Evolutionary conservation across 1,139 yeast genomes (phyloP).

Genomic region (Blastobotrys persicus): DNA sequence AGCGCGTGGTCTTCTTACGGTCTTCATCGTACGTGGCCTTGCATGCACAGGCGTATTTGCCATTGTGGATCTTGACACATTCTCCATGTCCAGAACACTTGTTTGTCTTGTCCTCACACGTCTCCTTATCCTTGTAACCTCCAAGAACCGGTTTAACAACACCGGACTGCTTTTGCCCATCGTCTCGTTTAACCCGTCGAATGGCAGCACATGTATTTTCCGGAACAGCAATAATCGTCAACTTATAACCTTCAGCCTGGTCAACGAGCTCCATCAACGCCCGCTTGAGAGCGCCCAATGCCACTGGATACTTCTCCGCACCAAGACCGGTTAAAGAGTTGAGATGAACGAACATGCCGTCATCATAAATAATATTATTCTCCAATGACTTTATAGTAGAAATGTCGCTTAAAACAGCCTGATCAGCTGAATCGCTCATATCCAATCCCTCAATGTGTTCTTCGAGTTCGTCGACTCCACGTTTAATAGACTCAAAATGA

Average conservation of each 20-base stretch:
- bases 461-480: neutral
- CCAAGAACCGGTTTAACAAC: slow-evolving; percentile 8
- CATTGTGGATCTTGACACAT: slow-evolving; percentile 45
- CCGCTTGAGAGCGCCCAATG: slow-evolving; percentile 12
- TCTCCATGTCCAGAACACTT: slow-evolving; percentile 64
- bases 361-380: slow-evolving; percentile 13
- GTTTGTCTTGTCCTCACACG: slow-evolving; percentile 53
- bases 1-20: slow-evolving; percentile 52
- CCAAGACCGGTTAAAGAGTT: slow-evolving; percentile 12
- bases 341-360: slow-evolving; percentile 17
- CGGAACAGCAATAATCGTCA: slow-evolving; percentile 27
- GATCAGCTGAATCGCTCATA: neutral
- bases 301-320: slow-evolving; percentile 13
- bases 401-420: slow-evolving; percentile 1
- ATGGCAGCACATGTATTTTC: slow-evolving; percentile 20
- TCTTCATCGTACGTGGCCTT: slow-evolving; percentile 48
- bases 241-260: slow-evolving; percentile 11
- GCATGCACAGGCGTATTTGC: slow-evolving; percentile 56
- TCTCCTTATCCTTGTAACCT: slow-evolving; percentile 41
- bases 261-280: slow-evolving; percentile 15
- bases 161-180: neutral
- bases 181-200: slow-evolving; percentile 14
- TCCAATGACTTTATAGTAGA: neutral
- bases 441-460: slow-evolving; percentile 7
- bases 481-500: slow-evolving; percentile 11